Conservation (phyloP, 2,329 filamentous ascomycete genomes). For the Phaeoacremonium minimum region DNA sequence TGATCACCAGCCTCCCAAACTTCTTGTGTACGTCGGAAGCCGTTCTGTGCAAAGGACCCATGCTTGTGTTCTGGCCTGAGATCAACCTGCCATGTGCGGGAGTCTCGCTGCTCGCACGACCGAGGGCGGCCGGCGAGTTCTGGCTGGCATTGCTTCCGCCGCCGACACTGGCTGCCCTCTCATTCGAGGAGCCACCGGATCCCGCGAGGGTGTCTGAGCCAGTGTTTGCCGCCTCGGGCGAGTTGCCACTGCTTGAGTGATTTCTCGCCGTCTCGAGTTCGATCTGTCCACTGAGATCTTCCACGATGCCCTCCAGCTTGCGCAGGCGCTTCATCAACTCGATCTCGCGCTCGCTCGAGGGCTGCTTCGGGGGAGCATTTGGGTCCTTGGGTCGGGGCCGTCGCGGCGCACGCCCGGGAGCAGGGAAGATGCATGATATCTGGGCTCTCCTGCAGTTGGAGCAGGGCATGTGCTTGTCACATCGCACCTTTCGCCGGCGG, state of each 20-base stretch:
- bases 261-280: conserved; percentile 46
- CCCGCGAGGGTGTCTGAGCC: conserved; percentile 4
- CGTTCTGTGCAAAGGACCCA: conserved; percentile 9
- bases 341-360: conserved; percentile 56
- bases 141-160: conserved; percentile 12
- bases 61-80: conserved; percentile 11
- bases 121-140: conserved; percentile 11
- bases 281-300: conserved; percentile 62
- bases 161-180: conserved; percentile 13
- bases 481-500: conserved; percentile 57
- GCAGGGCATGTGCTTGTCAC: conserved; percentile 74
- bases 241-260: conserved; percentile 25
- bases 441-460: conserved; percentile 68
- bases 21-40: conserved; percentile 40
- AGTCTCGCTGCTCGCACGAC: conserved; percentile 2
- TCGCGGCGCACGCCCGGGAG: conserved; percentile 67
- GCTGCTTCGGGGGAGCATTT: conserved; percentile 55
- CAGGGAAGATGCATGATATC: conserved; percentile 70
- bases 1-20: conserved; percentile 66
- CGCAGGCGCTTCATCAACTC: conserved; percentile 69
- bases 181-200: conserved; percentile 12
- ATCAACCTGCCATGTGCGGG: conserved; percentile 12
- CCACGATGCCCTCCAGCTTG: conserved; percentile 72
- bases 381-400: conserved; percentile 62
- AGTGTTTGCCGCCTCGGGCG: conserved; percentile 26